Conservation (phyloP, 371 early-diverging fungal genomes). For the Apophysomyces elegans region DNA sequence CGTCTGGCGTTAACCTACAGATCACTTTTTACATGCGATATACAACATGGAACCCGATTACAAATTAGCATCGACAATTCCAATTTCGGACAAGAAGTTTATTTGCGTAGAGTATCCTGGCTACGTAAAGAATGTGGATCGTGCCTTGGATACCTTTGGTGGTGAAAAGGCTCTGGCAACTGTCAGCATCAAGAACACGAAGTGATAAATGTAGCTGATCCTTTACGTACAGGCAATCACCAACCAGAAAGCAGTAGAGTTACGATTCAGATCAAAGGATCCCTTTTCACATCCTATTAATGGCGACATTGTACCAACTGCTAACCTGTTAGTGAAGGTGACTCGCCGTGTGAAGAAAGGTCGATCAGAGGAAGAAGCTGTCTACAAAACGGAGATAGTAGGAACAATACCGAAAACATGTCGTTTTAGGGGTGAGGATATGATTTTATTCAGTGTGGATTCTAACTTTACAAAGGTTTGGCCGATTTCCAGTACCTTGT, state of each 20-base stretch:
- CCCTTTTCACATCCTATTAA: constrained; percentile 68
- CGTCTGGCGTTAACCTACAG: too few species aligned
- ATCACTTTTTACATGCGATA: too few species aligned
- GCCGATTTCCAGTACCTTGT: constrained; percentile 64
- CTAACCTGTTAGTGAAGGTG: constrained; percentile 63
- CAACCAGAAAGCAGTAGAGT: constrained; percentile 37
- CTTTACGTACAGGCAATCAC: constrained; percentile 17
- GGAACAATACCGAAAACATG: constrained; percentile 54
- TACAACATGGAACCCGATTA: not conserved
- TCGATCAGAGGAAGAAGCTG: constrained; percentile 31
- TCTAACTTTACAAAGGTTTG: constrained; percentile 36
- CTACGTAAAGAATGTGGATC: constrained; percentile 43
- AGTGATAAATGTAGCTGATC: not conserved
- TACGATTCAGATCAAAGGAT: constrained; percentile 58
- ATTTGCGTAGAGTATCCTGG: constrained; percentile 69
- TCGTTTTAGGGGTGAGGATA: constrained; percentile 53
- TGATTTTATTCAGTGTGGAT: not conserved
- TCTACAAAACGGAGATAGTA: constrained; percentile 43
- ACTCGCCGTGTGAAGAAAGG: constrained; percentile 51
- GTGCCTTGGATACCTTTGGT: constrained; percentile 56
- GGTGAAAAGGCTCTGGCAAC: constrained; percentile 45
- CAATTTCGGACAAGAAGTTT: constrained; percentile 36
- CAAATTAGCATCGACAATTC: constrained; percentile 7
- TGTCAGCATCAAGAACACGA: constrained; percentile 14
- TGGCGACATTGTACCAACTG: constrained; percentile 54